Conservation (phyloP, 495 filamentous ascomycete genomes). For the Penicillium lividum region DNA sequence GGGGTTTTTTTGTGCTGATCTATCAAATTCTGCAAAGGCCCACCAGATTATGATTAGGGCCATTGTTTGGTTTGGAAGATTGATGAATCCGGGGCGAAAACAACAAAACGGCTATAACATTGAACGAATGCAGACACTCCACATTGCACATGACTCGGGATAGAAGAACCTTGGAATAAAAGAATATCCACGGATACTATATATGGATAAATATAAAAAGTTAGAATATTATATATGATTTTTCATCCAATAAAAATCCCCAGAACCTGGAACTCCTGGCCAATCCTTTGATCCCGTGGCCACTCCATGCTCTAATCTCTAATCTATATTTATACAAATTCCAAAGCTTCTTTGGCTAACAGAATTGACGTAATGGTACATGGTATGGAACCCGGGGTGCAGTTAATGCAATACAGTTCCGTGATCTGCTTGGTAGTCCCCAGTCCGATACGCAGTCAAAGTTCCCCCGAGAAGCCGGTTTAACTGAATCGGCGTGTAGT, state of each 20-base stretch:
- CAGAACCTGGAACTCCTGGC: not conserved
- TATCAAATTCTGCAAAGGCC: not conserved
- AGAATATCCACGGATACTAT: not conserved
- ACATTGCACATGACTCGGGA: not conserved
- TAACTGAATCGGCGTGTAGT: slow-evolving; percentile 24
- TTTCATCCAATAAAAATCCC: not conserved
- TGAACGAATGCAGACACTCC: not conserved
- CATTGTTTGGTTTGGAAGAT: not conserved
- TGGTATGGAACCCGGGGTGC: slow-evolving; percentile 6
- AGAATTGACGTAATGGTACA: not conserved
- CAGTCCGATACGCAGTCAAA: slow-evolving; percentile 30
- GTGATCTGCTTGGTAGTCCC: slow-evolving; percentile 7
- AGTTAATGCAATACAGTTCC: not conserved
- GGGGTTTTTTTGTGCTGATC: not conserved
- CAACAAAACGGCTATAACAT: not conserved
- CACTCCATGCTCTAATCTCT: not conserved
- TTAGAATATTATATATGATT: not conserved
- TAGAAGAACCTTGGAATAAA: not conserved
- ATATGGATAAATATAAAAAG: not conserved
- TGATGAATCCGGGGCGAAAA: not conserved
- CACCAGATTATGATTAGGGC: not conserved
- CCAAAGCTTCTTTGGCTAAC: too few species aligned
- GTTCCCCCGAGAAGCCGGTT: slow-evolving; percentile 38
- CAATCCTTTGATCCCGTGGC: not conserved
- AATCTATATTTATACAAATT: not conserved